Conservation (phyloP, 73 alveolate species). For the Paramecium tetraurelia region DNA sequence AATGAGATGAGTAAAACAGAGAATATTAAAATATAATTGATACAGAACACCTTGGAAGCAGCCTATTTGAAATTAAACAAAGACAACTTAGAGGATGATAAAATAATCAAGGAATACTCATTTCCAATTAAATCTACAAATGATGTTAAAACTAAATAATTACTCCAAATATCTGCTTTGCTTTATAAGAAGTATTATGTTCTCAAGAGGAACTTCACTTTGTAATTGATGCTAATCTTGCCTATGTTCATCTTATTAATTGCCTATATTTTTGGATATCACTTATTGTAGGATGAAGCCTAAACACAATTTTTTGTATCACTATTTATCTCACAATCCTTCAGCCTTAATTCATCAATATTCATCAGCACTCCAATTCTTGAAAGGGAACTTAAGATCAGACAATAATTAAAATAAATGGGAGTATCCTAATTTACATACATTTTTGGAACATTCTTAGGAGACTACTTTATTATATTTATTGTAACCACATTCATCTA, state of each 20-base stretch:
- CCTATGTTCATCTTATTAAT: background rate
- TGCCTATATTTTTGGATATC: background rate
- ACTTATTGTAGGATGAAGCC: background rate
- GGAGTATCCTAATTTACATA: background rate
- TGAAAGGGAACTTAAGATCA: constrained; percentile 13
- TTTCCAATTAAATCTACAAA: background rate
- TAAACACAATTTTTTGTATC: background rate
- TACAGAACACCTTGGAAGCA: constrained; percentile 6
- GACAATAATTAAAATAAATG: constrained; percentile 22
- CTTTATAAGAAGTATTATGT: background rate
- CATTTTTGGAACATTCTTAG: background rate
- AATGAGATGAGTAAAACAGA: background rate
- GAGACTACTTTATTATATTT: background rate
- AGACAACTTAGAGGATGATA: background rate
- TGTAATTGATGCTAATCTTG: background rate
- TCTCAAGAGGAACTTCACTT: background rate
- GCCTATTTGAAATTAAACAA: constrained; percentile 31
- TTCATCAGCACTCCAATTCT: constrained; percentile 6
- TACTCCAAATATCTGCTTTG: background rate
- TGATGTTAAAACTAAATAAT: background rate
- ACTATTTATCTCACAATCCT: background rate
- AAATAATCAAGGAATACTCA: background rate
- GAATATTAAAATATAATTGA: background rate
- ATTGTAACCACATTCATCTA: background rate
- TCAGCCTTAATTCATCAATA: background rate